Evolutionary conservation across 768 basidiomycete species (phyloP), one percentile per base, ranked within the genome.

Genomic region (Amanita subjunquillea): DNA sequence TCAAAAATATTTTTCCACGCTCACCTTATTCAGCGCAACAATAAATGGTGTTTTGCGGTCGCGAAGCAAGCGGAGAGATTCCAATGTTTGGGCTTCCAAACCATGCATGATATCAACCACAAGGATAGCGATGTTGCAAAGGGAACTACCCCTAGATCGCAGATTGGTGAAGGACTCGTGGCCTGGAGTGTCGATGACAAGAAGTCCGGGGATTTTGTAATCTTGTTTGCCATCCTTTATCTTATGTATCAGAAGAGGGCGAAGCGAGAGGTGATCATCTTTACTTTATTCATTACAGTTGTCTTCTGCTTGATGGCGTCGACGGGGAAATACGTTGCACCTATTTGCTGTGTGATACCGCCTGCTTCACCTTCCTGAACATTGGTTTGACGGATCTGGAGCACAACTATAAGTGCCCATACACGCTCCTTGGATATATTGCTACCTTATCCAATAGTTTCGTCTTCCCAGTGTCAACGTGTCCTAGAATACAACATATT

Each of bases 91-190:
- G n/a, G 84, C 92, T 69, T 98, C 96, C 48, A 99, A 76, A 38
- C 94, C 95, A 69, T 99, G 95, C 93, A 95, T 95, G 65, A 98
- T 96, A 76, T 98, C 96, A 30, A 99, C 95, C 54, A 99, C 96
- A 47, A 99, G 82, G 62, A 99, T 92, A 54, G 96, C 96, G 55
- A 99, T 98, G 71, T 99, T 98, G 70, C 95, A 98, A 22, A 99
- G 77, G 6, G 93, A 96, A 56, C 91, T 93, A 64, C 96, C 96
- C 64, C 96, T 87, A 13, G 87, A 83, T 45, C 96, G 90, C 65
- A 98, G 68, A 67, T 98, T 98, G 6, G 92, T 92, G 78, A 99
- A 99, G 4, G 93, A 95, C 70, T 98, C 96, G 82, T 99, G 96
- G 52, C 96, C 96, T 52, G 96, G 96, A 2, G 96, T 99, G 65